phyloP scores from a whole-genome alignment of 225 moss, liverwort and hornwort species.

The Sphagnum tenellum region DNA sequence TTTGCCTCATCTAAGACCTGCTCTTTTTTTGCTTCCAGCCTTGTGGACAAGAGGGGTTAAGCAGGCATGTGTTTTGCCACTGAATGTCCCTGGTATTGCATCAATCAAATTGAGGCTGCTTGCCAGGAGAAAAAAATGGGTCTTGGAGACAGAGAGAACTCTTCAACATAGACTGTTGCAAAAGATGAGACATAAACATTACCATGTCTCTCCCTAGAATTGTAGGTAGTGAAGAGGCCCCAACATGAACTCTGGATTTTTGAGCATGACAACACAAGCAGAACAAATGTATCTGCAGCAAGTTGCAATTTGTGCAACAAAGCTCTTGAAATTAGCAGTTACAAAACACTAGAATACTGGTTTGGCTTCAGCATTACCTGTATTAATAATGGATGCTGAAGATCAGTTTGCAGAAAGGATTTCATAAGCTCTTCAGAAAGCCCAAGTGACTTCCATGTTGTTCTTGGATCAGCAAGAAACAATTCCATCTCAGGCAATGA shows the following conservation, averaged over 20 bases:
- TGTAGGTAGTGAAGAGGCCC: too few species aligned
- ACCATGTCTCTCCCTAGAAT: too few species aligned
- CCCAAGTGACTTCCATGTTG: constrained; percentile 64
- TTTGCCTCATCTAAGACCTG: constrained; percentile 97
- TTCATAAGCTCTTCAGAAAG: constrained; percentile 45
- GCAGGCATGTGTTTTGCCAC: constrained; percentile 91
- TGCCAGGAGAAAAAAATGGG: neutral
- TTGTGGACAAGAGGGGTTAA: constrained; percentile 72
- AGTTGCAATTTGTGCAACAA: neutral
- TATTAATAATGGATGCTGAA: constrained; percentile 66
- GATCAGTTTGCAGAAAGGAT: constrained; percentile 42
- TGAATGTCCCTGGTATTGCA: constrained; percentile 90
- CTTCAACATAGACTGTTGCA: too few species aligned
- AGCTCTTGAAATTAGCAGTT: neutral
- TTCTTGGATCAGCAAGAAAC: constrained; percentile 58
- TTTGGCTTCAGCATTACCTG: constrained; percentile 26
- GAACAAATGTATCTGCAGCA: too few species aligned
- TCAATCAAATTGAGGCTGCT: constrained; percentile 71
- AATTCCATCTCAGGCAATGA: constrained; percentile 20
- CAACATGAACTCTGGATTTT: too few species aligned
- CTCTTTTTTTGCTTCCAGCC: constrained; percentile 4
- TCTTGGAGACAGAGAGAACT: neutral
- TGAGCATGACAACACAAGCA: too few species aligned
- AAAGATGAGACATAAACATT: too few species aligned
- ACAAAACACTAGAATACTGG: neutral